Evolutionary conservation across 164 flowering plant genomes (phyloP).

Genomic region (Annona squamosa): DNA sequence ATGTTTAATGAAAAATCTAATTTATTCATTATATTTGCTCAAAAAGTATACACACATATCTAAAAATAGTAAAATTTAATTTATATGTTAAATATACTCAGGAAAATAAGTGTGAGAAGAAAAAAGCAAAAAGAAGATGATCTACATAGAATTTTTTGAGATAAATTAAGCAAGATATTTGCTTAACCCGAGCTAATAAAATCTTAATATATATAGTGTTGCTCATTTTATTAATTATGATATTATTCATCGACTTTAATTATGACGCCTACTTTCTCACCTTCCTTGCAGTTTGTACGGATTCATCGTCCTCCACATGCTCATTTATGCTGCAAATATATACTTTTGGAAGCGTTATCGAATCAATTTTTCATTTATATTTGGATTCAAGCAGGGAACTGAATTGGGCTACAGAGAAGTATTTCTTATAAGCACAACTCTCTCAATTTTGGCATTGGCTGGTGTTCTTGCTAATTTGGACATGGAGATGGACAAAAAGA

Average conservation of each 20-base stretch:
- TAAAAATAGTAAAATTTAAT: too few relatives aligned
- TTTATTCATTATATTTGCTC: too few relatives aligned
- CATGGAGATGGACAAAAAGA: constrained; percentile 45
- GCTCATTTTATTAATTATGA: too few relatives aligned
- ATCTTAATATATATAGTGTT: too few relatives aligned
- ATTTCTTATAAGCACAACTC: constrained; percentile 31
- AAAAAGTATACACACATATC: too few relatives aligned
- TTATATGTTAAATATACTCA: too few relatives aligned
- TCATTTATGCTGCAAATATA: constrained; percentile 50
- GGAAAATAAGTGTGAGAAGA: too few relatives aligned
- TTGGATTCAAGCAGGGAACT: constrained; percentile 61
- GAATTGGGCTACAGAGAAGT: constrained; percentile 56
- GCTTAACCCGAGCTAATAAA: too few relatives aligned
- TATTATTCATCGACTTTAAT: not conserved
- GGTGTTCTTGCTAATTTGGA: constrained; percentile 49
- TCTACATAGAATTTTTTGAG: too few relatives aligned
- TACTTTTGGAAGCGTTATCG: constrained; percentile 57
- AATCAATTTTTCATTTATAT: constrained; percentile 62
- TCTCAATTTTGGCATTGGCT: constrained; percentile 40
- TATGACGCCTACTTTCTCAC: not conserved
- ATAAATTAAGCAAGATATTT: too few relatives aligned
- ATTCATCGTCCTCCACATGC: constrained; percentile 49
- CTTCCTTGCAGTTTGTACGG: constrained; percentile 49
- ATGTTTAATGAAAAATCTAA: too few relatives aligned
- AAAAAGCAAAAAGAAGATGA: too few relatives aligned